Evolutionary conservation across 2,329 filamentous ascomycete species (phyloP), one percentile per base, ranked within the genome.

Genomic region (Lasiodiplodia gonubiensis): DNA sequence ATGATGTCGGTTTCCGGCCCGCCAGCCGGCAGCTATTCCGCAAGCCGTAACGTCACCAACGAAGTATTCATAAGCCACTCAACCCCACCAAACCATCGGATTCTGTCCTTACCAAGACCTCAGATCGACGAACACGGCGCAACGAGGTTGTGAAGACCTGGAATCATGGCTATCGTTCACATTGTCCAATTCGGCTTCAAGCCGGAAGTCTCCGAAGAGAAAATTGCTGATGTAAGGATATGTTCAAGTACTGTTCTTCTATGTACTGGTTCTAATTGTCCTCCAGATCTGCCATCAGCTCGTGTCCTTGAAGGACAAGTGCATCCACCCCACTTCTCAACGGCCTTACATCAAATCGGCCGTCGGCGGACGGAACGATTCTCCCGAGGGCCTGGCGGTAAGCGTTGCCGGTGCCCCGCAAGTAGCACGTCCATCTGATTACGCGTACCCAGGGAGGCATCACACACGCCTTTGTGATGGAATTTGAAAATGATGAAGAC

Each of bases 161-260:
- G 69, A 79, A 70, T 33, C 23, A 91, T 91, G 89, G 74, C 87
- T 0, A 83, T 92, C 71, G 81, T 86, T n/a, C 90, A 92, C 74
- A 84, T 92, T 61, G 89, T 92, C 3, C 80, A 91, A 30, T 89
- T 92, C 72, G 83, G 87, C 69, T 90, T 90, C 81, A 89, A 89
- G 73, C 76, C 85, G 0, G 79, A 80, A 0, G 76, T 82, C 1
- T 79, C 80, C 1, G 71, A 81, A 0, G 82, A 84, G 18, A 80
- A 85, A 37, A 80, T 90, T 8, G 80, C 86, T 71, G 83, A 86
- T 72, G 90, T 90, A 78, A 54, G 83, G 30, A 23, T 42, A 68
- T 60, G 25, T 30, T 39, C 23, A 27, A n/a, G 12, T 25, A 25
- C 66, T 16, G 5, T 49, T 60, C 60, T 55, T 30, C 55, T 68